These are phyloP conservation scores for Penicillium canariense DNA, from an alignment of 495 filamentous ascomycete species.

Conservation along the genomic window DNA sequence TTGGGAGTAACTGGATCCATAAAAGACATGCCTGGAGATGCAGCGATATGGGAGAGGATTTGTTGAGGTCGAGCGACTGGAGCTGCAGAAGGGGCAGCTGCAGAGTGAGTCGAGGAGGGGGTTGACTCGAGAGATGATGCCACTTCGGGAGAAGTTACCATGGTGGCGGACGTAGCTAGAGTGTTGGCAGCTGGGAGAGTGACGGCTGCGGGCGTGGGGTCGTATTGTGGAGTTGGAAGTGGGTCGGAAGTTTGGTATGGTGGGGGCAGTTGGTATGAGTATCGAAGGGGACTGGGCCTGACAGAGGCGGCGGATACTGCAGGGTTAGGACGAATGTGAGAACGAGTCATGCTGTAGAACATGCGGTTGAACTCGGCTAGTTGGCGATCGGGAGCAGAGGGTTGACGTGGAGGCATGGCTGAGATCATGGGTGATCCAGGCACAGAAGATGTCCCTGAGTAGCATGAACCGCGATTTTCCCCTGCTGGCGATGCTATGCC, in stretches of 20 bases:
- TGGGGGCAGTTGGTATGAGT: constrained; percentile 25
- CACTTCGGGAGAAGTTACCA: constrained; percentile 15
- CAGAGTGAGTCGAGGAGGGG: constrained; percentile 12
- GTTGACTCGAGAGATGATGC: constrained; percentile 7
- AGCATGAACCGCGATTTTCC: constrained; percentile 18
- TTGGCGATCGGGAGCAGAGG: constrained; percentile 12
- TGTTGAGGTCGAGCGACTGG: constrained; percentile 9
- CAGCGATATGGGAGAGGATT: background rate
- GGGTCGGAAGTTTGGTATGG: constrained; percentile 8
- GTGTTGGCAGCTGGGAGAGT: background rate
- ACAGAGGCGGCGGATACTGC: constrained; percentile 15
- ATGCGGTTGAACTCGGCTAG: constrained; percentile 35
- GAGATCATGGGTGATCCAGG: constrained; percentile 8
- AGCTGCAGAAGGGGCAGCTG: constrained; percentile 3
- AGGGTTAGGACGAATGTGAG: constrained; percentile 29
- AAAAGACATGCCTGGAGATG: constrained; percentile 16
- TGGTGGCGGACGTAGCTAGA: background rate
- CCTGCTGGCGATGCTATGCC: constrained; percentile 30
- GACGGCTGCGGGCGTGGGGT: constrained; percentile 14
- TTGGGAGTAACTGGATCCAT: constrained; percentile 28
- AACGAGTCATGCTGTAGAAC: constrained; percentile 43
- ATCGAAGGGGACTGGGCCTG: constrained; percentile 29
- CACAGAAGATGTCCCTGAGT: constrained; percentile 6
- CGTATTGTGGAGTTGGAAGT: constrained; percentile 13
- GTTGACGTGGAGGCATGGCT: background rate